Base-by-base conservation (phyloP, 148 eudicot genomes). In the Diospyros lotus region DNA sequence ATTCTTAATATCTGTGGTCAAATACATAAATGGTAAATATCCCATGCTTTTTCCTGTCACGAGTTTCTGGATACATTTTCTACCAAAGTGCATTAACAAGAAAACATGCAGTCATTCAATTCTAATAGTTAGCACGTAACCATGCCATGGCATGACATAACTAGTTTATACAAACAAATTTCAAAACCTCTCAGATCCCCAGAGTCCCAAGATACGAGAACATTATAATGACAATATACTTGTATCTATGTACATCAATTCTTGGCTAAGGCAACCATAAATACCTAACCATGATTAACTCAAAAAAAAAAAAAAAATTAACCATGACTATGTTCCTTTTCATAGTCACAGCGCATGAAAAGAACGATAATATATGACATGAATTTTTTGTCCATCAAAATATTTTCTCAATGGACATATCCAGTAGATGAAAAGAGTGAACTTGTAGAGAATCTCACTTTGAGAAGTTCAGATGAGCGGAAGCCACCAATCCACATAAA, bases 401-500 rank as follows among this genome's bases (percentile, higher is more conserved):
- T 28, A 28, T 9, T 61, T 48, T 61, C 10, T 18, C 18, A 4
- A 15, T 15, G 39, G 1, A 7, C 18, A 55, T 45, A 69, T 12
- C 43, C 15, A 13, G 10, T 39, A 70, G 62, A 54, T 54, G 50
- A 52, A 66, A 76, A 40, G 4, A 54, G 13, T 14, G 73, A 6
- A 62, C 28, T 40, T 2, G 48, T 9, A 18, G 43, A 50, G 52
- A 62, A 71, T 17, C 83, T 78, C 79, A 90, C 98, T 91, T 94
- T 94, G 69, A 94, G 89, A 48, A 94, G 86, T 78, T 94, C 98
- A 71, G 98, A 94, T 8, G 98, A 88, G 68, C 98, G 93, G 75
- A 92, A 92, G 52, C 94, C 98, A 69, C 98, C 98, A 58, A 94
- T 86, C 98, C 98, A 94, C 93, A 94, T 84, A 80, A 94, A 94